A percentile compares a stretch with the other conserved stretches of the same genome.
These are phyloP conservation scores for Aureobasidium mangrovei DNA, from an alignment of 2,329 filamentous ascomycete genomes.

Conservation along the genomic window DNA sequence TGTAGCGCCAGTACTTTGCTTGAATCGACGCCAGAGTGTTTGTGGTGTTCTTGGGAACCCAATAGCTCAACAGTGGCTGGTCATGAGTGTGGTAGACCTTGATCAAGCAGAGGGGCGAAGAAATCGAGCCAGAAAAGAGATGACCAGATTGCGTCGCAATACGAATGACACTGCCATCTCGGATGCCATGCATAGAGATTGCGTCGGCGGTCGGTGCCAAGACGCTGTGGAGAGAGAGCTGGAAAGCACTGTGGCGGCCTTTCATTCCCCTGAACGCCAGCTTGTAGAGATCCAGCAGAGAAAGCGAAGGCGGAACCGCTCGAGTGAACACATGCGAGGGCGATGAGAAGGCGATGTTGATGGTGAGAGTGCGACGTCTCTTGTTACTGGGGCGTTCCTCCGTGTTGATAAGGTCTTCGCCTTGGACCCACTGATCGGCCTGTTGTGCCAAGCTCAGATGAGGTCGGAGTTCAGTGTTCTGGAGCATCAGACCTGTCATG, in stretches of 20 bases:
- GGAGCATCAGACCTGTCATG: constrained; percentile 24
- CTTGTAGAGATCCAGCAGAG: constrained; percentile 20
- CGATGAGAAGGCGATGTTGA: constrained; percentile 18
- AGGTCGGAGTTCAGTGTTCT: constrained; percentile 18
- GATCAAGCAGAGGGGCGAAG: constrained; percentile 13
- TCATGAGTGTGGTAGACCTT: constrained; percentile 16
- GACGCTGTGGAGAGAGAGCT: constrained; percentile 18
- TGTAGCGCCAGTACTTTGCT: constrained; percentile 22
- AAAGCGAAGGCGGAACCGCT: constrained; percentile 3
- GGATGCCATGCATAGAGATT: constrained; percentile 1
- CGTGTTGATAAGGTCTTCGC: constrained; percentile 8
- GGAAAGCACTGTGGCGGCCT: constrained; percentile 21
- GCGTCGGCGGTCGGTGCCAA: neutral
- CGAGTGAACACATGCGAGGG: constrained; percentile 17
- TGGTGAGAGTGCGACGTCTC: neutral
- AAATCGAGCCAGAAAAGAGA: too few relatives aligned
- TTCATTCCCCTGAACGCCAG: constrained; percentile 24
- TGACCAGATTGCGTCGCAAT: neutral
- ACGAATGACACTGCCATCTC: constrained; percentile 13
- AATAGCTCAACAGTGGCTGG: constrained; percentile 19
- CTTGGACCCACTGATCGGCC: constrained; percentile 22
- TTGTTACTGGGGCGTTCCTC: neutral
- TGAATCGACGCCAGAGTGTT: constrained; percentile 18
- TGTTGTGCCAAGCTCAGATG: constrained; percentile 20
- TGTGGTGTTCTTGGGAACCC: constrained; percentile 19